Evolutionary conservation across 2,329 filamentous ascomycete genomes (phyloP).

Genomic region (Phoma herbarum): DNA sequence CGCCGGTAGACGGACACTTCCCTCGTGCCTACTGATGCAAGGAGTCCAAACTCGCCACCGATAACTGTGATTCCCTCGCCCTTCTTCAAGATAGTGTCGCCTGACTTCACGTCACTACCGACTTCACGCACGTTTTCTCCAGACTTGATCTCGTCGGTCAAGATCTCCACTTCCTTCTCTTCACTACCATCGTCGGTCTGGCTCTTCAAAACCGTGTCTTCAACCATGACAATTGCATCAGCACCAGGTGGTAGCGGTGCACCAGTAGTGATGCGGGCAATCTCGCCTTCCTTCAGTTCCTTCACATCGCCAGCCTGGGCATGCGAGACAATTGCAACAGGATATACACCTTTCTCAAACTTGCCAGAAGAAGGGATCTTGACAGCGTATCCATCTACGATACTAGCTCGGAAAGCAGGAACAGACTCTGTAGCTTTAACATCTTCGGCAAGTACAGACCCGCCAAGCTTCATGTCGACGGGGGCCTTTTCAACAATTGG

Average conservation of each 20-base stretch:
- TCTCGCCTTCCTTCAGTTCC: slow-evolving; percentile 73
- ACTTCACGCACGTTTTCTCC: slow-evolving; percentile 92
- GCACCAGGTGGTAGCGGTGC: slow-evolving; percentile 89
- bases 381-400: slow-evolving; percentile 91
- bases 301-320: slow-evolving; percentile 76
- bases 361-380: slow-evolving; percentile 49
- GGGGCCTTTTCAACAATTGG: slow-evolving; percentile 65
- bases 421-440: slow-evolving; percentile 83
- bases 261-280: slow-evolving; percentile 93
- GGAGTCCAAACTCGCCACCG: slow-evolving; percentile 88
- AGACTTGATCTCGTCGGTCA: slow-evolving; percentile 75
- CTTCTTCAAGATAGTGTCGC: slow-evolving; percentile 73
- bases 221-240: slow-evolving; percentile 94
- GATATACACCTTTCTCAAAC: slow-evolving; percentile 78
- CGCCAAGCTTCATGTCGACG: slow-evolving; percentile 73
- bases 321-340: slow-evolving; percentile 86
- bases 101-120: slow-evolving; percentile 82
- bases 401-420: slow-evolving; percentile 92
- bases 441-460: slow-evolving; percentile 82
- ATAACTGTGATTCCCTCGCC: slow-evolving; percentile 86
- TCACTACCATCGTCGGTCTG: slow-evolving; percentile 82
- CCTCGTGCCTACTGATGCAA: slow-evolving; percentile 82
- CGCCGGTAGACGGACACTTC: slow-evolving; percentile 77
- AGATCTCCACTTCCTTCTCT: slow-evolving; percentile 86
- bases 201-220: slow-evolving; percentile 82